These are phyloP conservation scores for Lathyrus sativus DNA, from an alignment of 306 rosid species.

Conservation along the genomic window DNA sequence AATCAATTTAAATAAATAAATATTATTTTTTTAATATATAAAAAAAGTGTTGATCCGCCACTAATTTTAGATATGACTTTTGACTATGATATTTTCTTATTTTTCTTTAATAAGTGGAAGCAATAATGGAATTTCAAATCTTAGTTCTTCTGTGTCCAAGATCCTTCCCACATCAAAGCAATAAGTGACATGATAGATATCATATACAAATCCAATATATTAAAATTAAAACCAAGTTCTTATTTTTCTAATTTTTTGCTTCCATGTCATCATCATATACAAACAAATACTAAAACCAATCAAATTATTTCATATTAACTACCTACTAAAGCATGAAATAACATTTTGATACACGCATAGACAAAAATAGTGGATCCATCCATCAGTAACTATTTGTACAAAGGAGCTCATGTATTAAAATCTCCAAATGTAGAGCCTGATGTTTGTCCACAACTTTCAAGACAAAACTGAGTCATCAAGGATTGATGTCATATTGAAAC, in stretches of 20 bases:
- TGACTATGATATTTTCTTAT: too few species aligned
- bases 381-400: constrained; percentile 45
- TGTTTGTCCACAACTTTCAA: constrained; percentile 35
- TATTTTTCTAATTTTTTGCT: constrained; percentile 26
- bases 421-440: constrained; percentile 22
- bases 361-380: constrained; percentile 35
- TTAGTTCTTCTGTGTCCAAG: too few species aligned
- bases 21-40: too few species aligned
- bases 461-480: constrained; percentile 39
- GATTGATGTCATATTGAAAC: constrained; percentile 47
- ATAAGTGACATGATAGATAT: too few species aligned
- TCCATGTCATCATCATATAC: constrained; percentile 40
- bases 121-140: too few species aligned
- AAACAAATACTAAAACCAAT: constrained; percentile 34
- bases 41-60: too few species aligned
- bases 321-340: constrained; percentile 43
- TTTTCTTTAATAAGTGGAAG: too few species aligned
- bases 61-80: too few species aligned
- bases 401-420: constrained; percentile 34
- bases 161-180: too few species aligned
- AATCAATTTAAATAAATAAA: too few species aligned
- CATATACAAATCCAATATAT: too few species aligned
- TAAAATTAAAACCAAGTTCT: too few species aligned
- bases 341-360: constrained; percentile 39
- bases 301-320: constrained; percentile 33